Conservation (phyloP, 306 rosid genomes). For the Vigna mungo region DNA sequence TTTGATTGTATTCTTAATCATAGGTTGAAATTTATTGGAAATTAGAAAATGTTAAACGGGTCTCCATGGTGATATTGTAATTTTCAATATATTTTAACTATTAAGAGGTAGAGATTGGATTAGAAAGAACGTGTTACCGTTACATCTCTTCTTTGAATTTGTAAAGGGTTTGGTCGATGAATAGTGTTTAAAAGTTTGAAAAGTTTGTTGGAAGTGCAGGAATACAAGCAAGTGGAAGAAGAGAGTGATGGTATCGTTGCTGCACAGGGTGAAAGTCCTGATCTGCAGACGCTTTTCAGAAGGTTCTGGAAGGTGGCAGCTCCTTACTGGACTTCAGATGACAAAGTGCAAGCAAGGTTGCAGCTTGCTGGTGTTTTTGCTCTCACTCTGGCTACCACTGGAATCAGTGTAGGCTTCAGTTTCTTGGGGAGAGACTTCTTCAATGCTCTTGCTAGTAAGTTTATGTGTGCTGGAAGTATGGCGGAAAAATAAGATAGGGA, state of each 20-base stretch:
- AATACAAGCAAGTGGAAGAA: conserved; percentile 20
- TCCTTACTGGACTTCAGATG: conserved; percentile 89
- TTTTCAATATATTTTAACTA: neutral
- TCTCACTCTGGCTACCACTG: conserved; percentile 93
- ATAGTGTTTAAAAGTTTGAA: conserved; percentile 26
- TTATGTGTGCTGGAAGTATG: conserved; percentile 4
- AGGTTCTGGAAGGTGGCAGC: conserved; percentile 97
- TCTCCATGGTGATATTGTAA: neutral
- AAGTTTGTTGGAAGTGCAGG: conserved; percentile 47
- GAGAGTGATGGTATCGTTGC: conserved; percentile 38
- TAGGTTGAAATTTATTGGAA: neutral
- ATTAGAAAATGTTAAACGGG: neutral
- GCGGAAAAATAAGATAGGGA: too few relatives aligned
- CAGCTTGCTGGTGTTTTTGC: conserved; percentile 87
- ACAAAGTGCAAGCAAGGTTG: conserved; percentile 75
- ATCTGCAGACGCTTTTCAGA: conserved; percentile 64
- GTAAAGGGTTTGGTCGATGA: conserved; percentile 9
- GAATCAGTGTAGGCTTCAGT: conserved; percentile 93
- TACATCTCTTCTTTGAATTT: neutral
- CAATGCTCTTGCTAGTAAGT: conserved; percentile 91
- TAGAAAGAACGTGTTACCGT: neutral
- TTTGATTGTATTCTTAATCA: neutral
- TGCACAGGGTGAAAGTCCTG: conserved; percentile 60
- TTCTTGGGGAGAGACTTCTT: conserved; percentile 96
- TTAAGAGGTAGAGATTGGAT: neutral